These are phyloP conservation scores for Atalantia buxifolia DNA, from an alignment of 345 rosid genomes.

Conservation along the genomic window DNA sequence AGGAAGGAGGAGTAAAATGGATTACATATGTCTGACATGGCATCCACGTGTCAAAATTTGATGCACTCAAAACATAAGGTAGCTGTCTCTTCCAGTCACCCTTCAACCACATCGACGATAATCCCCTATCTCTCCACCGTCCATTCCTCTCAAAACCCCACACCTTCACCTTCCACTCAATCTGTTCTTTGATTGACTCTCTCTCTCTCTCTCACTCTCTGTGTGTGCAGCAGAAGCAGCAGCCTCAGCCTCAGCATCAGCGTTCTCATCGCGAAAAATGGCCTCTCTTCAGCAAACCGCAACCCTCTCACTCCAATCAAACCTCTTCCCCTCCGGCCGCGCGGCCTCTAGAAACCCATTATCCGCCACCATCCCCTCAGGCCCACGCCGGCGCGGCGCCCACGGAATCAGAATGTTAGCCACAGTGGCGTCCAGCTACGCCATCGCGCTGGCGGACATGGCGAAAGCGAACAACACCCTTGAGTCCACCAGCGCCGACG, in stretches of 20 bases:
- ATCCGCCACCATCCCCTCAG: constrained; percentile 26
- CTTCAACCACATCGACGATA: constrained; percentile 9
- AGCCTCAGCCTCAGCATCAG: background rate
- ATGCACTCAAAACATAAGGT: background rate
- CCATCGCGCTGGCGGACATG: constrained; percentile 69
- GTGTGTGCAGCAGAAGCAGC: background rate
- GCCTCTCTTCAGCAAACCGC: constrained; percentile 57
- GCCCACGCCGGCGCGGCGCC: constrained; percentile 32
- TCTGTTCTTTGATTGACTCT: background rate
- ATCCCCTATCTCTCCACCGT: constrained; percentile 6
- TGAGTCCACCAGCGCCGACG: constrained; percentile 64
- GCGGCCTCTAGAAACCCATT: constrained; percentile 13
- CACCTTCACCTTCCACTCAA: background rate
- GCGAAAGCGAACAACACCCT: constrained; percentile 62
- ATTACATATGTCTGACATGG: background rate
- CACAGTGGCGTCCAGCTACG: constrained; percentile 66
- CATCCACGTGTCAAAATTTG: constrained; percentile 9
- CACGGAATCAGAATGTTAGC: constrained; percentile 55
- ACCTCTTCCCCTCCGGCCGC: constrained; percentile 38
- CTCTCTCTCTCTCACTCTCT: background rate
- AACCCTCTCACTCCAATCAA: constrained; percentile 48
- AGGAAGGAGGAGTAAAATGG: background rate
- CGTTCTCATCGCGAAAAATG: constrained; percentile 30
- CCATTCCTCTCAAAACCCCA: background rate
- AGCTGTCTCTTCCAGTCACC: constrained; percentile 1